A percentile compares a stretch with the other conserved stretches of the same genome.
phyloP scores from a whole-genome alignment of 1,284 basidiomycete species.

The Malassezia equina region DNA sequence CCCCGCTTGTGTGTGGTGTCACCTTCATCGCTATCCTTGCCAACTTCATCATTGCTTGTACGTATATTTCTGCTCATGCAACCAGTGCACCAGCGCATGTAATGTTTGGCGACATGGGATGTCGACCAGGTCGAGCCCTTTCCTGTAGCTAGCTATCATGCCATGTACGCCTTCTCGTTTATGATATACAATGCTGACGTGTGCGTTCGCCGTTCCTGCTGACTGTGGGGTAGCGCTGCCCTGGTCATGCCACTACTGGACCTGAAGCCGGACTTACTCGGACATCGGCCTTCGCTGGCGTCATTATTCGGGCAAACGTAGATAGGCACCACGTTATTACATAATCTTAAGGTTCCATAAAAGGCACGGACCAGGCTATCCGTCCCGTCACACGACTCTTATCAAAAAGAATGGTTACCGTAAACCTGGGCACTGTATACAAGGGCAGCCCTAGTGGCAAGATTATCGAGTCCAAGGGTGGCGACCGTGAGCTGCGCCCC shows the following conservation, averaged over 20 bases:
- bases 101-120: not conserved
- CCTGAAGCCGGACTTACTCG: not conserved
- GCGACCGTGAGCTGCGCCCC: conserved; percentile 16
- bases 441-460: conserved; percentile 36
- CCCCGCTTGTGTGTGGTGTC: conserved; percentile 41
- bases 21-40: conserved; percentile 42
- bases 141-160: not conserved
- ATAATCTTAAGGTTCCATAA: not conserved
- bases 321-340: not conserved
- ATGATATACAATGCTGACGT: no score
- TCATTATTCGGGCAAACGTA: not conserved
- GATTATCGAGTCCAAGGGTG: conserved; percentile 29
- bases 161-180: not conserved
- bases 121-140: not conserved
- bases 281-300: not conserved
- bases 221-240: not conserved
- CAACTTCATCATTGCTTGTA: conserved; percentile 40
- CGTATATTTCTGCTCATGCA: not conserved
- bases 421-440: conserved; percentile 35
- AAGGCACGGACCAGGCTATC: not conserved
- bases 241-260: not conserved
- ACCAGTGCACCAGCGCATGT: conserved; percentile 10
- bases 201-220: no score
- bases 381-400: conserved; percentile 5
- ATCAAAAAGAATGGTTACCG: conserved; percentile 8